Base-by-base conservation (phyloP, 495 filamentous ascomycete genomes). In the Penicillium mononematosum region DNA sequence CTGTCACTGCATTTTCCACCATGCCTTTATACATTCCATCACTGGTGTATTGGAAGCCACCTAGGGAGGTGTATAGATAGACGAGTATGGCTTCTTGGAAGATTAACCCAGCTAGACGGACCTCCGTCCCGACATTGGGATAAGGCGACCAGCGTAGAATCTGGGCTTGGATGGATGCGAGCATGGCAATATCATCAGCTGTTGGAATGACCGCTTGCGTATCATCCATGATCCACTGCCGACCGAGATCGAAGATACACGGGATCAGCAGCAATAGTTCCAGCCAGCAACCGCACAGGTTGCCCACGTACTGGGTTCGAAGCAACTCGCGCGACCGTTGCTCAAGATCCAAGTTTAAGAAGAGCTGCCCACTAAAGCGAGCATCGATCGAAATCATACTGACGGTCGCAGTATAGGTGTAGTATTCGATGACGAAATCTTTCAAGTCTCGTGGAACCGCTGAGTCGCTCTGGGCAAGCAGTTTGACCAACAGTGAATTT, bases 321-420 rank as follows among this genome's bases (percentile, higher is more conserved):
- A 73, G 50, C 0, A 74, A 55, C 34, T 70, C 60, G 2, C 71
- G 70, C 3, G 71, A 70, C 31, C 64, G 58, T 50, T 74, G 65
- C 46, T 72, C 71, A 1, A 74, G 60, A n/a, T 74, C 70, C 24
- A 72, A 64, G n/a, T 74, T 70, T 0, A 74, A 42, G 39, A 74
- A 62, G 0, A 74, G 50, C 38, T 74, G 71, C 10, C 65, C 58
- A 24, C 68, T 72, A 1, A 69, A 60, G 7, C 71, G 68, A 0
- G 70, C 71, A 36, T 74, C 71, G 51, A 74, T 70, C 2, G 71
- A 74, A n/a, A 73, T 71, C 71, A 74, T 73, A 62, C 70, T 74
- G n/a, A 73, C 70, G n/a, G 70, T 67, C 27, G 71, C 71, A 9
- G 71, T 74, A 56, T 74, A 74, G 12, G 67, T 67, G 56, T 74